phyloP scores from a whole-genome alignment of 441 rosid genomes.

The Populus hybrid region DNA sequence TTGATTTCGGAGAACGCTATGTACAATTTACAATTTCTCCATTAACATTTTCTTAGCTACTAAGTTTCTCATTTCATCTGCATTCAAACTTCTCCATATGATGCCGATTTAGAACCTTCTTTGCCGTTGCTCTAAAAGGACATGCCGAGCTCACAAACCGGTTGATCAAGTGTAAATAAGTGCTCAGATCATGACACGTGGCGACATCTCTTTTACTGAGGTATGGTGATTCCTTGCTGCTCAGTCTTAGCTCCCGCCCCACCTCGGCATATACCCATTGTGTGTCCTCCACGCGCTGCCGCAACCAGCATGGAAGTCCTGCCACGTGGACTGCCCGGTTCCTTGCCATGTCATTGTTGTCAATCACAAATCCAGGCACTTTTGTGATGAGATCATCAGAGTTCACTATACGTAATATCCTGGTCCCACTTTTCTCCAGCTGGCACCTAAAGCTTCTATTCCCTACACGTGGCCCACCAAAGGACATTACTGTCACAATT shows the following conservation, averaged over 20 bases:
- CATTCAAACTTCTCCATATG: conserved; percentile 4
- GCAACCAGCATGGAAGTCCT: conserved; percentile 48
- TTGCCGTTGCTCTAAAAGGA: conserved; percentile 40
- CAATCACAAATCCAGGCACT: conserved; percentile 66
- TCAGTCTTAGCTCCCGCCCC: conserved; percentile 55
- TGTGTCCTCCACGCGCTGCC: conserved; percentile 47
- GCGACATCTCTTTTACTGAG: conserved; percentile 44
- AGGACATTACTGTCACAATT: conserved; percentile 62
- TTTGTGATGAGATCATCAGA: conserved; percentile 72
- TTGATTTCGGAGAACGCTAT: not conserved
- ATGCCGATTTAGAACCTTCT: conserved; percentile 13
- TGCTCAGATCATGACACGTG: conserved; percentile 70
- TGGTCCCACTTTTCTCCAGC: conserved; percentile 56
- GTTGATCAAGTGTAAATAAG: conserved; percentile 51
- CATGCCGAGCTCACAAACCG: conserved; percentile 51
- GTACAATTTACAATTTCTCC: not conserved
- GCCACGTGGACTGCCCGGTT: conserved; percentile 2
- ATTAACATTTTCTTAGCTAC: not conserved
- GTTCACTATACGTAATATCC: conserved; percentile 64
- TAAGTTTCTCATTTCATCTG: not conserved
- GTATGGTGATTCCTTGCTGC: conserved; percentile 57
- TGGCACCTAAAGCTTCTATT: conserved; percentile 44
- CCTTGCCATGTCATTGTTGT: conserved; percentile 22
- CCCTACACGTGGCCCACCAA: conserved; percentile 87
- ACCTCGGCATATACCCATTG: conserved; percentile 70